These are phyloP conservation scores for Cyphellophora attinorum DNA, from an alignment of 2,329 filamentous ascomycete species.

Conservation along the genomic window DNA sequence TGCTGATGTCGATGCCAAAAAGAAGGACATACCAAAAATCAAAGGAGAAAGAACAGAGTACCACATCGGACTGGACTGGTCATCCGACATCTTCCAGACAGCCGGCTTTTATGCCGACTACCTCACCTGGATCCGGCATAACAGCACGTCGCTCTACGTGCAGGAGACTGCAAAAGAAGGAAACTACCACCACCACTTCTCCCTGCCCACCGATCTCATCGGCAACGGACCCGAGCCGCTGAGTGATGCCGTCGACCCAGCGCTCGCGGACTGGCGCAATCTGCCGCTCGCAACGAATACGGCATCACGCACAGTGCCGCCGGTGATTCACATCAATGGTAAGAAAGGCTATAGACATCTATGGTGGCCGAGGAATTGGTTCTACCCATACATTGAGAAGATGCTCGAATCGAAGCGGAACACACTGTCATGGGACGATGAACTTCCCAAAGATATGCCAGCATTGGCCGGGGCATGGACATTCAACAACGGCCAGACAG, in stretches of 20 bases:
- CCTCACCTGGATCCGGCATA: conserved; percentile 21
- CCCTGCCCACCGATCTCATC: neutral
- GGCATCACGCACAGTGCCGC: conserved; percentile 28
- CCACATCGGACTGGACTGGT: conserved; percentile 33
- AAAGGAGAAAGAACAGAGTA: conserved; percentile 15
- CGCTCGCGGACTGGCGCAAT: conserved; percentile 5
- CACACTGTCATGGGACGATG: no score
- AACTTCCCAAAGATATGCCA: neutral
- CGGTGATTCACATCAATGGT: conserved; percentile 31
- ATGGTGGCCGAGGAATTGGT: conserved; percentile 31
- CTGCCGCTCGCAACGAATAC: conserved; percentile 28
- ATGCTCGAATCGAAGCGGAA: conserved; percentile 18
- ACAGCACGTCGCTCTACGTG: conserved; percentile 10
- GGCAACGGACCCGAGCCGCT: neutral
- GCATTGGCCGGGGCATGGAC: neutral
- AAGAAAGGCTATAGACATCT: conserved; percentile 24
- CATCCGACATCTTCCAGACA: conserved; percentile 33
- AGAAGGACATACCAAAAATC: conserved; percentile 9
- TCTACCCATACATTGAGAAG: conserved; percentile 24
- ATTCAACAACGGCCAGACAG: neutral
- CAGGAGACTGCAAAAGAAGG: neutral
- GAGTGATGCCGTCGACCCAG: neutral
- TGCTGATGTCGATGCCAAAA: conserved; percentile 22
- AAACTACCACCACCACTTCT: conserved; percentile 2
- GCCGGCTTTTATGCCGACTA: conserved; percentile 28